Evolutionary conservation across 2,329 filamentous ascomycete species (phyloP), one percentile per base, ranked within the genome.

Genomic region (Alternaria triticina): DNA sequence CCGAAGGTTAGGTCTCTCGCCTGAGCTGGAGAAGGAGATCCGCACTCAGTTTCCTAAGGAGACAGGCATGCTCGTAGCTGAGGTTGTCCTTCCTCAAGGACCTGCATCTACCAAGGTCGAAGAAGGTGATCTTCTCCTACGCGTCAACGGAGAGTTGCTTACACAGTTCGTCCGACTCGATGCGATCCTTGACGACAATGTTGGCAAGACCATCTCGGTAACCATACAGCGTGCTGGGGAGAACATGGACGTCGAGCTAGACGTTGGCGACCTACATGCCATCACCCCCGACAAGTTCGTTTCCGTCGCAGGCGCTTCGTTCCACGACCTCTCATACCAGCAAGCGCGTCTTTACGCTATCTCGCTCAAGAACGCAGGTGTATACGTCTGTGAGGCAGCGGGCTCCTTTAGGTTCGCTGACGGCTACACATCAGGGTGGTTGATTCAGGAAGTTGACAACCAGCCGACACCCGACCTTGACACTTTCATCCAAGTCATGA

Each of bases 241-340:
- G 79, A 91, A 97, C 74, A 83, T 97, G 40, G 90, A 96, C 75
- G 89, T 97, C 13, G 90, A 96, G 62, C 87, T 98, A 59, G 83
- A 89, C 56, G 94, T 98, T 47, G 94, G 92, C 52, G 92, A 99
- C 77, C 86, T 99, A 65, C 96, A 99, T 83, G 88, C 87, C 61
- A 99, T 99, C 78, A 98, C 96, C 4, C 96, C 96, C 13, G 94
- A 97, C 81, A 91, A 94, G 64, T 99, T 98, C 77, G 92, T 98
- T 57, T 93, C 94, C 5, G 95, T 98, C 46, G 93, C 94, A 45
- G 96, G 96, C 20, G 96, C 90, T 23, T 95, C 94, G 62, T 98
- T 99, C 84, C 96, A 99, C 82, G 89, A 97, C 77, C 85, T 99
- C 17, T 99, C 96, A 1, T 99, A 99, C 79, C 96, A 99, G 77